A percentile compares a stretch with the other conserved stretches of the same genome.
phyloP scores from a whole-genome alignment of 169 alveolate species.

The Babesia bovis region DNA sequence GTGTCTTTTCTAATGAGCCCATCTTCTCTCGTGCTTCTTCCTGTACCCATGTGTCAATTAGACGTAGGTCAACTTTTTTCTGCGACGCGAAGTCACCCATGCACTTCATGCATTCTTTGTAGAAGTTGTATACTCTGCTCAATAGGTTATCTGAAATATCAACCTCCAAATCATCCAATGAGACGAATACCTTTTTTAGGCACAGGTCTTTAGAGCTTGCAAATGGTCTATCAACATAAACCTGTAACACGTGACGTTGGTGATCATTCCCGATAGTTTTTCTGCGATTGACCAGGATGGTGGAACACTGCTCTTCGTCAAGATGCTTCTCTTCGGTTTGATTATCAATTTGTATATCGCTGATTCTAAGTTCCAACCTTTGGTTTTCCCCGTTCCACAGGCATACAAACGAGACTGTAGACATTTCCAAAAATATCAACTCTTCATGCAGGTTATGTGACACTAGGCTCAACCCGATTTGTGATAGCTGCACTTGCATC shows the following conservation, averaged over 20 bases:
- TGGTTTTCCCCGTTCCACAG: constrained; percentile 81
- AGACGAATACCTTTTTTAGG: constrained; percentile 72
- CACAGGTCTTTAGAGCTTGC: constrained; percentile 76
- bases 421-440: constrained; percentile 79
- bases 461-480: constrained; percentile 79
- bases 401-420: constrained; percentile 72
- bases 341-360: constrained; percentile 81
- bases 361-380: constrained; percentile 74
- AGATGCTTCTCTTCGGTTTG: constrained; percentile 72
- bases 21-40: constrained; percentile 33
- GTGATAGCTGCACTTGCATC: constrained; percentile 68
- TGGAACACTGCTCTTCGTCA: constrained; percentile 47
- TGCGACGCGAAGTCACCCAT: constrained; percentile 25
- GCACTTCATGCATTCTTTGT: constrained; percentile 60
- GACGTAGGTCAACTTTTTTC: constrained; percentile 30
- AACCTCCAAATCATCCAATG: constrained; percentile 80
- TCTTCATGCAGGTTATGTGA: constrained; percentile 81
- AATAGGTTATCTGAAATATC: constrained; percentile 70
- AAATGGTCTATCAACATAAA: constrained; percentile 80
- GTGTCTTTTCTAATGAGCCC: constrained; percentile 36
- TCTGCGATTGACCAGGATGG: constrained; percentile 72
- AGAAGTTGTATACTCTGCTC: constrained; percentile 45
- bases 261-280: constrained; percentile 27
- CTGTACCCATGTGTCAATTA: constrained; percentile 57
- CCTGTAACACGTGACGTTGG: constrained; percentile 68